Evolutionary conservation across 78 protist genomes (phyloP), one percentile per base, ranked within the genome.

Genomic region (Neovahlkampfia damariscottae): DNA sequence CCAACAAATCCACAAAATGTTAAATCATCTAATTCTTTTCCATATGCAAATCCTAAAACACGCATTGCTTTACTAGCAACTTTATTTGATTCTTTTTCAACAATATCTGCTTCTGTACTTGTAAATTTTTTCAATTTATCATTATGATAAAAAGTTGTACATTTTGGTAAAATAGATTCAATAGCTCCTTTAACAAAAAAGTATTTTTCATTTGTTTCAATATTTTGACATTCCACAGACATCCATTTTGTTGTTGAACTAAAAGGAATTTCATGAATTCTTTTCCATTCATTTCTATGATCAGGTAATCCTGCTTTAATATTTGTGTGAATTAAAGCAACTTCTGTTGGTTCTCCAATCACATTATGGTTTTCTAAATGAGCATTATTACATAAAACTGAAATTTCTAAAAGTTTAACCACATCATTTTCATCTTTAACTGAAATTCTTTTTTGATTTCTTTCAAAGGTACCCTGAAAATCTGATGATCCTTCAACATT

Each of bases 121-220:
- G 39, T 70, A 67, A 82, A 82, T 50, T 50, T 19, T 50, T 50
- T 19, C 34, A n/a, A 19, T 19, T 50, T 50, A 19, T 50, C 62
- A 50, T 19, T n/a, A n/a, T n/a, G n/a, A 58, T 67, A 71, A 10
- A 27, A 50, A 19, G 19, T 50, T 19, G 19, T 19, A 19, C 62
- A 50, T 50, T 50, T 50, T 19, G 62, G 62, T 2, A 89, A 5
- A 32, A 89, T 9, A 28, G 5, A 5, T 76, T 86, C 90, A 8
- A 89, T 88, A 6, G 91, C 90, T 7, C 93, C 93, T 72, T 84
- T 83, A 67, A 72, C 80, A 27, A 74, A 37, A 30, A 82, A 74
- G 59, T 0, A 67, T 59, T 40, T 67, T 50, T 50, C 19, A 19
- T 50, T 50, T 19, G 62, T n/a, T 19, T n/a, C 62, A 19, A 50